Evolutionary conservation across 768 basidiomycete species (phyloP).

Genomic region (Trametes coccinea): DNA sequence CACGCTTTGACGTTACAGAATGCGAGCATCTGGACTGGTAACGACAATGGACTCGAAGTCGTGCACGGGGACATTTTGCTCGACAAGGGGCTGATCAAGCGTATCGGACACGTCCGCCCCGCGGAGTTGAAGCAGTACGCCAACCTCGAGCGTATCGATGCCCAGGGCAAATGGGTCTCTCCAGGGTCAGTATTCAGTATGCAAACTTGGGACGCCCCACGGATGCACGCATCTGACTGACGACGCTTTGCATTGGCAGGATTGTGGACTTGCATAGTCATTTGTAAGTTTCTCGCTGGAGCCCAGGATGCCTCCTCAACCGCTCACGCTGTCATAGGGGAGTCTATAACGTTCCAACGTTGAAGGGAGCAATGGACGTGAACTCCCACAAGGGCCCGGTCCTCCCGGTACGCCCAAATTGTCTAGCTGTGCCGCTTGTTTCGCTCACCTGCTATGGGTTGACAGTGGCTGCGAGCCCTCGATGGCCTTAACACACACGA

Average conservation of each 20-base stretch:
- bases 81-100: slow-evolving; percentile 66
- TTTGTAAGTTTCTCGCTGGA: slow-evolving; percentile 29
- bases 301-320: slow-evolving; percentile 41
- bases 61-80: slow-evolving; percentile 67
- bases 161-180: slow-evolving; percentile 72
- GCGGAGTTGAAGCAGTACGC: slow-evolving; percentile 24
- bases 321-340: slow-evolving; percentile 1
- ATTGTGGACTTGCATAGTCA: slow-evolving; percentile 24
- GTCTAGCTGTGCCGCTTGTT: slow-evolving; percentile 16
- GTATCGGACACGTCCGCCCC: slow-evolving; percentile 48
- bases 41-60: slow-evolving; percentile 64
- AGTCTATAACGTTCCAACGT: slow-evolving; percentile 21
- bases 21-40: slow-evolving; percentile 84
- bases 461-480: slow-evolving; percentile 63
- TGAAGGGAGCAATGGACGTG: slow-evolving; percentile 39
- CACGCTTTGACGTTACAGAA: slow-evolving; percentile 36
- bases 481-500: slow-evolving; percentile 86
- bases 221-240: no score
- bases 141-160: slow-evolving; percentile 56
- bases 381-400: slow-evolving; percentile 44
- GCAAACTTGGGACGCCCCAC: no score
- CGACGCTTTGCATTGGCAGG: neutral
- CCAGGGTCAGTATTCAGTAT: slow-evolving; percentile 48
- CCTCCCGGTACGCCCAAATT: slow-evolving; percentile 29
- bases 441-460: no score